phyloP scores from a whole-genome alignment of 2,329 filamentous ascomycete genomes.

The Pleomassaria siparia region DNA sequence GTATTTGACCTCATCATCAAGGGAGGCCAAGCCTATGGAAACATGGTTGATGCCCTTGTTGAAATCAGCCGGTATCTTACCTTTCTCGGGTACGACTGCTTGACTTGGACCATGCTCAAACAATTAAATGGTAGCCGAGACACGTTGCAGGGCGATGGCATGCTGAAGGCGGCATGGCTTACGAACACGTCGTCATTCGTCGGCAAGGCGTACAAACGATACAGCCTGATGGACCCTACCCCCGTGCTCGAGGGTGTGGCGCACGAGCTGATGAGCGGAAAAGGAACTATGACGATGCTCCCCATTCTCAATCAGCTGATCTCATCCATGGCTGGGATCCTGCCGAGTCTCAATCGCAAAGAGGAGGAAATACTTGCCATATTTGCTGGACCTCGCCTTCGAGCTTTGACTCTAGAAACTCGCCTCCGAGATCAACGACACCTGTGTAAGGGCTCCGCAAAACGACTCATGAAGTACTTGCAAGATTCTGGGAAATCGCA shows the following conservation, averaged over 20 bases:
- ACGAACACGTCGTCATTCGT: slow-evolving; percentile 88
- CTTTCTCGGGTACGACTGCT: slow-evolving; percentile 84
- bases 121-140: slow-evolving; percentile 61
- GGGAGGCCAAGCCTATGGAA: slow-evolving; percentile 92
- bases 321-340: slow-evolving; percentile 86
- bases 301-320: slow-evolving; percentile 91
- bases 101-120: slow-evolving; percentile 89
- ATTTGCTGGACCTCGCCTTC: slow-evolving; percentile 79
- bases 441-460: slow-evolving; percentile 71
- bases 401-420: slow-evolving; percentile 74
- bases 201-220: slow-evolving; percentile 84
- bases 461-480: slow-evolving; percentile 76
- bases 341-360: slow-evolving; percentile 84
- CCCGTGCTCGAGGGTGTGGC: slow-evolving; percentile 90
- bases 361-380: slow-evolving; percentile 85
- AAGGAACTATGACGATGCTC: slow-evolving; percentile 86
- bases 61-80: slow-evolving; percentile 95
- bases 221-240: slow-evolving; percentile 77
- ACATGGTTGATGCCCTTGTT: slow-evolving; percentile 91
- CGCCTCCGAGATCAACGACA: slow-evolving; percentile 81
- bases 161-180: slow-evolving; percentile 88
- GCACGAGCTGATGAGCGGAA: slow-evolving; percentile 60
- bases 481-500: slow-evolving; percentile 62
- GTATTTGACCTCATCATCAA: slow-evolving; percentile 87
- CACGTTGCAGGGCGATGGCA: slow-evolving; percentile 63